Conservation (phyloP, 2,329 filamentous ascomycete genomes). For the Trichoderma sp. region DNA sequence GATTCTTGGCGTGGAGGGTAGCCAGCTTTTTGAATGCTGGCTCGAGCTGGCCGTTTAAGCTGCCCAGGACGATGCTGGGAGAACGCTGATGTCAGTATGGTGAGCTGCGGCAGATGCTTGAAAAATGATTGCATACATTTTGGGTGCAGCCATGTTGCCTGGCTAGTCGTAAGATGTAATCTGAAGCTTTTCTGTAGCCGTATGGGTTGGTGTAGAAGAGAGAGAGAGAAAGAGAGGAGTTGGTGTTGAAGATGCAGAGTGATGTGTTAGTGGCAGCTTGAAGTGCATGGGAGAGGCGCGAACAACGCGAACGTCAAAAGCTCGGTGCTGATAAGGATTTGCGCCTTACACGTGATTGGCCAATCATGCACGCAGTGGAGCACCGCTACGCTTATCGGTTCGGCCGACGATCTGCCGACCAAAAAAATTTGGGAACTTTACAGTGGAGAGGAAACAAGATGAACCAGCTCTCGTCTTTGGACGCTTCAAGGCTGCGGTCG, state of each 20-base stretch:
- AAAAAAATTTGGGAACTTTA: conserved; percentile 40
- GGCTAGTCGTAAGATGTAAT: not conserved
- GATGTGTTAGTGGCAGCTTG: conserved; percentile 21
- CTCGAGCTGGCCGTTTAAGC: conserved; percentile 76
- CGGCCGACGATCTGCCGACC: conserved; percentile 39
- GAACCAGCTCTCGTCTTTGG: conserved; percentile 31
- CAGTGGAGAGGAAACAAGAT: conserved; percentile 35
- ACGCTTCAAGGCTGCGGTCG: conserved; percentile 32
- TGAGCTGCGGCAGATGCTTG: not conserved
- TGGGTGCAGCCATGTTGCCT: conserved; percentile 49
- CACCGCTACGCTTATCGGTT: conserved; percentile 41
- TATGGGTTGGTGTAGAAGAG: not conserved
- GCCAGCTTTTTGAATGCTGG: conserved; percentile 78
- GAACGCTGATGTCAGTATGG: not conserved
- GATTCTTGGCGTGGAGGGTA: conserved; percentile 81
- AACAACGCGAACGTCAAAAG: conserved; percentile 24
- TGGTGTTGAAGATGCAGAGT: not conserved
- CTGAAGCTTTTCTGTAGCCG: not conserved
- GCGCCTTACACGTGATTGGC: conserved; percentile 42
- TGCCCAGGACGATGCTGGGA: conserved; percentile 75
- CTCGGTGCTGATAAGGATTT: conserved; percentile 38
- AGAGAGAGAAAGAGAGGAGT: not conserved
- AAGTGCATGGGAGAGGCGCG: conserved; percentile 21
- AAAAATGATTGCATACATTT: conserved; percentile 46
- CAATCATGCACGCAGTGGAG: conserved; percentile 18